Evolutionary conservation across 225 moss, liverwort and hornwort genomes (phyloP), one percentile per base, ranked within the genome.

Genomic region (Anthoceros angustus): DNA sequence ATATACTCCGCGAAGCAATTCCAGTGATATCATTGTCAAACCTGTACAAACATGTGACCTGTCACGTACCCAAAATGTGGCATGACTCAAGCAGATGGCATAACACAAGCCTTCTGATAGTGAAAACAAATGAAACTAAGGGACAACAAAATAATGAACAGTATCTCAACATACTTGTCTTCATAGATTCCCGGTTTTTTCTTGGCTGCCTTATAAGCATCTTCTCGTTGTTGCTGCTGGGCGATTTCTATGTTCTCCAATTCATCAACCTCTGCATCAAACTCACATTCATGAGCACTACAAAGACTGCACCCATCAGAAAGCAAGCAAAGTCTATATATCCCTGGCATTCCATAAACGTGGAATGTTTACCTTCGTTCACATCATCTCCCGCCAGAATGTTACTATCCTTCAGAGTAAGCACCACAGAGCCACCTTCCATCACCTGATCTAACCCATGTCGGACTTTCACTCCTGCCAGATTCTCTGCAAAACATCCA

Each of bases 381-480:
- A 92, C 78, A 69, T 87, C 89, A 64, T 89, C 89, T 15, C 92
- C 98, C 25, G 81, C 87, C 64, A 98, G 85, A 65, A 98, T 81
- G 66, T 49, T 88, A 25, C 74, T 72, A 64, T 92, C 98, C 72
- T 89, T 98, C 64, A 98, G 74, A 40, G 98, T 98, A 50, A 98
- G 87, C 40, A 98, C 86, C 65, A 92, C 79, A 23, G 98, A 77
- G 69, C 81, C 87, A 70, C 91, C 98, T 72, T 92, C 95, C 95
- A 98, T 87, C 67, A 98, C 95, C 79, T 76, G 81, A 78, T 95
- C 98, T 40, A 98, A 66, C 20, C 92, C 92, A 92, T 98, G 98
- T 48, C 76, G 84, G 66, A 98, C 80, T 82, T 92, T 98, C 77
- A 98, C 61, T 62, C 98, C 98, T 65, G 92, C 87, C 68, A 98